Evolutionary conservation across 768 basidiomycete genomes (phyloP).

Genomic region (Inosperma sp.): DNA sequence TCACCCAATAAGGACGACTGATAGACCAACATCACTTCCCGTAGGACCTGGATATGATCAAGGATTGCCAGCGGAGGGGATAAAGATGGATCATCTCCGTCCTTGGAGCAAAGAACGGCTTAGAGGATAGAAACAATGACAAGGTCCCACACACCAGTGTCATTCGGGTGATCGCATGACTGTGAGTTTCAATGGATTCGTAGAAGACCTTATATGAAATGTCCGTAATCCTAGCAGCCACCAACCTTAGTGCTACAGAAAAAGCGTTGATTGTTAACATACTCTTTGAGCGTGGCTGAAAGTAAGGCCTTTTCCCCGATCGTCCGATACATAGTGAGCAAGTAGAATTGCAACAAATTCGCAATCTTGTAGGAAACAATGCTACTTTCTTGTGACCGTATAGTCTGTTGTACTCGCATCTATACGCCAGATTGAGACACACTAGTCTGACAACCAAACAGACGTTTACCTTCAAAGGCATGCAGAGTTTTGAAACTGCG

Average conservation of each 20-base stretch:
- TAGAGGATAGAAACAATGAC: constrained; percentile 12
- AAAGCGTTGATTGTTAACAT: constrained; percentile 21
- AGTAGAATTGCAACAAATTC: constrained; percentile 93
- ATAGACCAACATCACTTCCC: constrained; percentile 87
- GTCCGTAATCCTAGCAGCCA: constrained; percentile 61
- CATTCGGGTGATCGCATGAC: constrained; percentile 55
- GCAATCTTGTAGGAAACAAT: constrained; percentile 91
- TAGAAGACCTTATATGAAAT: constrained; percentile 82
- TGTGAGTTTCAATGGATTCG: constrained; percentile 81
- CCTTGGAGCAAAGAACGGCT: constrained; percentile 43
- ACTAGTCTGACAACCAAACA: not conserved
- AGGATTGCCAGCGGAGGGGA: constrained; percentile 74
- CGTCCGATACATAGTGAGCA: constrained; percentile 87
- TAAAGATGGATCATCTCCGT: constrained; percentile 63
- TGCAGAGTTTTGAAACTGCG: constrained; percentile 76
- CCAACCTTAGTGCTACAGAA: not conserved
- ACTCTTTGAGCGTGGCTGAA: constrained; percentile 78
- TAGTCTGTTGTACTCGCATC: constrained; percentile 90
- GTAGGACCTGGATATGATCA: constrained; percentile 77
- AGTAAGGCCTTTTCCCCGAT: constrained; percentile 81
- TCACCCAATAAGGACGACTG: constrained; percentile 78
- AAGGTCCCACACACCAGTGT: constrained; percentile 38
- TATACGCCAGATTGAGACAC: constrained; percentile 26
- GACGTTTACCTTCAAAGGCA: constrained; percentile 72
- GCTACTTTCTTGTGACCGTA: constrained; percentile 89